Evolutionary conservation across 1,284 basidiomycete species (phyloP).

Genomic region (Dichomitus squalens): DNA sequence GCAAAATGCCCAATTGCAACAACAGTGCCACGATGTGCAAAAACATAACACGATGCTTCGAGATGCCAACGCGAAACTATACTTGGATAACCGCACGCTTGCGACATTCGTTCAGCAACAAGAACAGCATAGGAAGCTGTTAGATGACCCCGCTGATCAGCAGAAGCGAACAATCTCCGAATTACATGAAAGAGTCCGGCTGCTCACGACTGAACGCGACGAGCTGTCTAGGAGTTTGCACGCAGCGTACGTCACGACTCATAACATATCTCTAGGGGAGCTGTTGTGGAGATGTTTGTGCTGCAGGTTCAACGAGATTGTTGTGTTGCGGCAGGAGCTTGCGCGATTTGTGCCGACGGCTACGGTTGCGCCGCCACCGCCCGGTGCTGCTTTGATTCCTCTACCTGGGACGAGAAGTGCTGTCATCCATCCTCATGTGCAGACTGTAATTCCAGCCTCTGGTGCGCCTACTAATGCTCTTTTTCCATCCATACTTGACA

Average conservation of each 20-base stretch:
- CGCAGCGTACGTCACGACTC: conserved; percentile 14
- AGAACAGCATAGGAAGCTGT: conserved; percentile 19
- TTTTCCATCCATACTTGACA: not conserved
- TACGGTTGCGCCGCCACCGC: not conserved
- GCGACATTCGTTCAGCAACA: conserved; percentile 22
- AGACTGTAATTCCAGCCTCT: not conserved
- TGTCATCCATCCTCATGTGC: not conserved
- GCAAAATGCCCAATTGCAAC: conserved; percentile 35
- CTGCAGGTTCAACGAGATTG: conserved; percentile 18
- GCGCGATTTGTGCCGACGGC: conserved; percentile 15
- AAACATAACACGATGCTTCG: conserved; percentile 35
- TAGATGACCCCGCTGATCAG: conserved; percentile 8
- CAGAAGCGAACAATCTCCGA: conserved; percentile 9
- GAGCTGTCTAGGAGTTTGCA: conserved; percentile 16
- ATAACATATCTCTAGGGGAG: not conserved
- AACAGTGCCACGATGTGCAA: conserved; percentile 33
- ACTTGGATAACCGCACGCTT: conserved; percentile 47
- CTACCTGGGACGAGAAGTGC: not conserved
- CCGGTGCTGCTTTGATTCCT: not conserved
- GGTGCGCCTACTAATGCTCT: not conserved
- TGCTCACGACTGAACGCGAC: conserved; percentile 14
- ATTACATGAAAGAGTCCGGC: conserved; percentile 18
- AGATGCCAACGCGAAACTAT: conserved; percentile 49
- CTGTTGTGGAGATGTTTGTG: not conserved
- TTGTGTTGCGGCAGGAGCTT: conserved; percentile 22